phyloP scores from a whole-genome alignment of 495 filamentous ascomycete species.

The Melanomma pulvis-pyrius region DNA sequence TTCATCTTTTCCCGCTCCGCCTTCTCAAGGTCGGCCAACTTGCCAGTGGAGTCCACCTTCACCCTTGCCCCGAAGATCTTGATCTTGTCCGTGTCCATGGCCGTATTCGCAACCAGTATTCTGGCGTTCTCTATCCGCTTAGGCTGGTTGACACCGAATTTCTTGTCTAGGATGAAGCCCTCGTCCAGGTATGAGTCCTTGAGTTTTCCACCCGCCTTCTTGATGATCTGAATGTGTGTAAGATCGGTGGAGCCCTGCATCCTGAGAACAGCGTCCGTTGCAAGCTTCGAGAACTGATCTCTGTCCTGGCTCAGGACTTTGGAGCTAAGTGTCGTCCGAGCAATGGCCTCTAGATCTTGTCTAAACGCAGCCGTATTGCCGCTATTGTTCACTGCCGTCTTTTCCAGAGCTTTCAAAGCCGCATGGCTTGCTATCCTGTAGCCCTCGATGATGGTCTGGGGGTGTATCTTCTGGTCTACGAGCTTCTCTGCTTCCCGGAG shows the following conservation, averaged over 20 bases:
- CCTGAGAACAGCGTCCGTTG: slow-evolving; percentile 89
- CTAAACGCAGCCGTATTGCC: slow-evolving; percentile 79
- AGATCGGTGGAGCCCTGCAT: slow-evolving; percentile 91
- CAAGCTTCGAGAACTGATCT: slow-evolving; percentile 86
- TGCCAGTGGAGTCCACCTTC: slow-evolving; percentile 91
- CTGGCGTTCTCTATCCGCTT: slow-evolving; percentile 97
- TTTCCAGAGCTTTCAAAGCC: slow-evolving; percentile 80
- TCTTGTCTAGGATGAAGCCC: slow-evolving; percentile 98
- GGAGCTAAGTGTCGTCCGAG: slow-evolving; percentile 94
- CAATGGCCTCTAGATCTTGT: slow-evolving; percentile 86
- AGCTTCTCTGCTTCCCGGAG: slow-evolving; percentile 96
- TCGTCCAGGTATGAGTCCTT: slow-evolving; percentile 96
- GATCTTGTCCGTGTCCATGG: slow-evolving; percentile 99
- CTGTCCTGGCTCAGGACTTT: slow-evolving; percentile 95
- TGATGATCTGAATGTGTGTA: slow-evolving; percentile 98
- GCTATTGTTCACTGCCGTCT: slow-evolving; percentile 85
- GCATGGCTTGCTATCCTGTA: slow-evolving; percentile 95
- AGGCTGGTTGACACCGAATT: slow-evolving; percentile 97
- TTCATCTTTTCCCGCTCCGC: slow-evolving; percentile 99
- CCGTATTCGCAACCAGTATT: slow-evolving; percentile 95
- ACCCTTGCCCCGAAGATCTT: slow-evolving; percentile 98
- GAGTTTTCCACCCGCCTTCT: slow-evolving; percentile 97
- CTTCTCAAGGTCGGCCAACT: slow-evolving; percentile 95
- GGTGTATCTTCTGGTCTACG: slow-evolving; percentile 96
- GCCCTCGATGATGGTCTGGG: slow-evolving; percentile 98